phyloP scores from a whole-genome alignment of 768 basidiomycete species.

The Lentinula boryana region DNA sequence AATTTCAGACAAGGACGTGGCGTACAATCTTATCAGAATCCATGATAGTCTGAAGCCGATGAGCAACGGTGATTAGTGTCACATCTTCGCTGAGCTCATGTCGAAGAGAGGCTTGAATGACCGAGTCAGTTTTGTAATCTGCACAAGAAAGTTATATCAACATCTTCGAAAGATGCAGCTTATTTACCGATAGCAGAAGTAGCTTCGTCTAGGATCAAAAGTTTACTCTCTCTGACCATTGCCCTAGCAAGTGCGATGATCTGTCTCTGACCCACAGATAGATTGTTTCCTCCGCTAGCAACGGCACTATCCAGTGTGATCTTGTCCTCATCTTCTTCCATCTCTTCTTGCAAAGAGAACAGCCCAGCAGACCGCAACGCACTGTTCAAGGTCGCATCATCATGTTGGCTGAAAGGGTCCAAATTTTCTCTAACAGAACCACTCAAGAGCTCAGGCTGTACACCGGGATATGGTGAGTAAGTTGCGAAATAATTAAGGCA shows the following conservation, averaged over 20 bases:
- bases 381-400: constrained; percentile 61
- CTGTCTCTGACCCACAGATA: constrained; percentile 68
- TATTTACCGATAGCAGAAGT: constrained; percentile 17
- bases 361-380: constrained; percentile 48
- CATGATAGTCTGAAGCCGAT: constrained; percentile 30
- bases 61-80: constrained; percentile 40
- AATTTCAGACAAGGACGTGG: background rate
- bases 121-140: constrained; percentile 31
- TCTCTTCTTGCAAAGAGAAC: constrained; percentile 30
- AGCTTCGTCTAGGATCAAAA: constrained; percentile 51
- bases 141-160: background rate
- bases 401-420: constrained; percentile 68
- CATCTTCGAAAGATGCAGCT: background rate
- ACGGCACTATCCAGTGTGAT: constrained; percentile 53
- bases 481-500: background rate
- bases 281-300: constrained; percentile 59
- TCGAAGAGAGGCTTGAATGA: constrained; percentile 39
- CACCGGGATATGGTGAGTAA: too few species aligned
- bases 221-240: constrained; percentile 41
- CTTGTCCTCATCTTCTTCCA: constrained; percentile 16
- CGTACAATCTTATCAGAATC: constrained; percentile 26
- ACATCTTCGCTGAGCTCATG: constrained; percentile 27
- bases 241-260: constrained; percentile 58
- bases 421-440: constrained; percentile 61
- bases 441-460: constrained; percentile 35